Conservation (phyloP, 2,329 filamentous ascomycete genomes). For the Fonsecaea erecta region DNA sequence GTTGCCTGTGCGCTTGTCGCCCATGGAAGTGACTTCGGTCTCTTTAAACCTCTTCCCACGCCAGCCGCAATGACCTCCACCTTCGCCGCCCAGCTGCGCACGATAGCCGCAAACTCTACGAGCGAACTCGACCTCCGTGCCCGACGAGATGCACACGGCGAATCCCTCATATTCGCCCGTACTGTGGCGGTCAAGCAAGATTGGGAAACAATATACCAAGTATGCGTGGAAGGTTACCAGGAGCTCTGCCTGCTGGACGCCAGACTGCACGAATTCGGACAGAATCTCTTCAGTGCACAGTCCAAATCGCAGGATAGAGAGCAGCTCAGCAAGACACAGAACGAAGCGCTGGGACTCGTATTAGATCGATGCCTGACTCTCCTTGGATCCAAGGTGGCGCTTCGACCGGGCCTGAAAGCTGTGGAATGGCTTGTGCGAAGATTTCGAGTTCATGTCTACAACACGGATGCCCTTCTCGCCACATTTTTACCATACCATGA, state of each 20-base stretch:
- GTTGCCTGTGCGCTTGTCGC: background rate
- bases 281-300: conserved; percentile 88
- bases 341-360: conserved; percentile 76
- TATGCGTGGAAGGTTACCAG: conserved; percentile 87
- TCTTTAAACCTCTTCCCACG: background rate
- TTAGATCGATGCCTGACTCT: conserved; percentile 83
- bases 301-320: conserved; percentile 87
- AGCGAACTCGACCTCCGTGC: conserved; percentile 90
- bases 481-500: conserved; percentile 93
- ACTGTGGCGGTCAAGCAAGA: conserved; percentile 83
- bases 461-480: conserved; percentile 75
- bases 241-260: conserved; percentile 87
- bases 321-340: conserved; percentile 80
- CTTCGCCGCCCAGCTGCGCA: conserved; percentile 90
- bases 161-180: conserved; percentile 92
- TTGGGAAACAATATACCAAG: conserved; percentile 83
- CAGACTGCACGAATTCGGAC: conserved; percentile 74
- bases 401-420: conserved; percentile 87
- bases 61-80: conserved; percentile 71
- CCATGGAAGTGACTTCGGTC: background rate
- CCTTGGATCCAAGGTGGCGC: conserved; percentile 72
- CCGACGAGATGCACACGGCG: conserved; percentile 87
- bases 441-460: conserved; percentile 91
- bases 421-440: conserved; percentile 93
- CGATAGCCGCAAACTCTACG: conserved; percentile 87